Percentiles rank a stretch among this genome's conserved stretches.
Evolutionary conservation across 2,329 filamentous ascomycete species (phyloP).

Genomic region (Ceratocystis ficicola): DNA sequence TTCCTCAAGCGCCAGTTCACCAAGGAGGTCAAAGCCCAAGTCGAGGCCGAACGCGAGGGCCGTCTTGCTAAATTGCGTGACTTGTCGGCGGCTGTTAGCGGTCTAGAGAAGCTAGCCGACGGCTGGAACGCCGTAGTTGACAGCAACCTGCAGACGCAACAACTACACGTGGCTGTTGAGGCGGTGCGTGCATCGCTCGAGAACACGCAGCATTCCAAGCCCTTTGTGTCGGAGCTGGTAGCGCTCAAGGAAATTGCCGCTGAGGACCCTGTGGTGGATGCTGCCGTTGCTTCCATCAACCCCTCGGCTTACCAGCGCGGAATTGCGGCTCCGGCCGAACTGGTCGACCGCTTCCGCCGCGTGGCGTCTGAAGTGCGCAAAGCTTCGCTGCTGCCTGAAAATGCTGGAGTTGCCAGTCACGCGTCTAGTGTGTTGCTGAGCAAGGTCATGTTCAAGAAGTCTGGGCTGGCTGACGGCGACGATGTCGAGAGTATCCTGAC

Average conservation of each 20-base stretch:
- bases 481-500: constrained; percentile 92
- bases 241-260: constrained; percentile 85
- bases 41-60: constrained; percentile 78
- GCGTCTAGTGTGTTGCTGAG: constrained; percentile 80
- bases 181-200: constrained; percentile 77
- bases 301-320: constrained; percentile 86
- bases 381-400: constrained; percentile 79
- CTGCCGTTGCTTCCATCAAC: constrained; percentile 93
- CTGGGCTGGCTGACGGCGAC: constrained; percentile 65
- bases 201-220: constrained; percentile 56
- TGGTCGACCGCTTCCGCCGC: constrained; percentile 90
- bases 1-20: constrained; percentile 77
- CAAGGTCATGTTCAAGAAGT: constrained; percentile 94
- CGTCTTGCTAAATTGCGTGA: constrained; percentile 76
- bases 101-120: constrained; percentile 75
- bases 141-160: constrained; percentile 81
- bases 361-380: constrained; percentile 90
- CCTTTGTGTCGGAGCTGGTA: constrained; percentile 85
- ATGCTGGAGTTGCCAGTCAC: constrained; percentile 88
- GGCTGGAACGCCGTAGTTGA: constrained; percentile 89
- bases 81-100: constrained; percentile 62
- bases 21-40: constrained; percentile 61
- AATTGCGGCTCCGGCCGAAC: constrained; percentile 67
- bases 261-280: constrained; percentile 75
- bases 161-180: constrained; percentile 90